These are phyloP conservation scores for Beauveria pseudobassiana DNA, from an alignment of 2,329 filamentous ascomycete genomes.

Conservation along the genomic window DNA sequence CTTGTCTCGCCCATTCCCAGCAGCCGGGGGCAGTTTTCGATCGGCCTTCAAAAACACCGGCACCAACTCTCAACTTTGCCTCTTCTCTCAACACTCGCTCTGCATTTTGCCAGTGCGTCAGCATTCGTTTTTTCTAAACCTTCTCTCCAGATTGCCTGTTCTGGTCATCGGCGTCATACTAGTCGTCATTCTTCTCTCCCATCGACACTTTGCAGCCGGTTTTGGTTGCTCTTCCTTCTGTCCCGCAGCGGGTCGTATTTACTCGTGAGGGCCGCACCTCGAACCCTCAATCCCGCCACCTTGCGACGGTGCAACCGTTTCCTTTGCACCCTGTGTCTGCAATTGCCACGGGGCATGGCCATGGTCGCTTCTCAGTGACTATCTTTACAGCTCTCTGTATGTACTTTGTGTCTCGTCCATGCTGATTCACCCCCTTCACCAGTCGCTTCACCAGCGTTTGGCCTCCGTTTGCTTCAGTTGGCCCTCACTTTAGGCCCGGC, in stretches of 20 bases:
- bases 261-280: background rate
- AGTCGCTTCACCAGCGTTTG: background rate
- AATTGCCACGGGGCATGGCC: constrained; percentile 10
- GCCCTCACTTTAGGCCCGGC: background rate
- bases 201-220: background rate
- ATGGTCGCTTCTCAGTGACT: constrained; percentile 9
- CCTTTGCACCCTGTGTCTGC: background rate
- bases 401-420: background rate
- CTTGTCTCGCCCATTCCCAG: background rate
- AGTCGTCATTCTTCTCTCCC: background rate
- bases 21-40: background rate
- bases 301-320: background rate
- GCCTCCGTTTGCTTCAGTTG: background rate
- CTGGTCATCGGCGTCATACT: background rate
- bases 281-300: constrained; percentile 3
- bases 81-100: constrained; percentile 8
- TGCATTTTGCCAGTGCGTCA: constrained; percentile 1
- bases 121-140: background rate
- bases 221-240: background rate
- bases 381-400: background rate
- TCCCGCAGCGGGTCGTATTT: background rate
- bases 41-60: constrained; percentile 6
- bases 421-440: background rate
- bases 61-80: constrained; percentile 2
- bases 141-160: background rate